Base-by-base conservation (phyloP, 2,329 filamentous ascomycete species). In the Alternaria incomplexa region DNA sequence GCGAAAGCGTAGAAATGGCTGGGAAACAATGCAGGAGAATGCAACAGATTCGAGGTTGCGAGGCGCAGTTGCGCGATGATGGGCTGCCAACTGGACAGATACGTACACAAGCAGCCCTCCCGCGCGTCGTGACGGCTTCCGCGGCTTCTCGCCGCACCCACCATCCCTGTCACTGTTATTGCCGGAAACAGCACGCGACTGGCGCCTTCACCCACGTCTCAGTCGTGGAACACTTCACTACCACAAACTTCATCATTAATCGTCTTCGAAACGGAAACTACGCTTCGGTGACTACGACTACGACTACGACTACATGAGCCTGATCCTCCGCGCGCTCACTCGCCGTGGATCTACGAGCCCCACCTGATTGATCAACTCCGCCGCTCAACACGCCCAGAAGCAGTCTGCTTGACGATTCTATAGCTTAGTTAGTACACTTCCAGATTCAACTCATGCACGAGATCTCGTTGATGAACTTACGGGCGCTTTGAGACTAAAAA, bases 111-210 rank as follows among this genome's bases (percentile, higher is more conserved):
- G 44, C 58, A 40, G 43, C 36, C 59, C n/a, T 48, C 57, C 58
- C 63, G 61, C 63, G 59, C 54, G 36, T 22, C n/a, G 62, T 64
- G 59, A 62, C 62, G 62, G 58, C 52, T 45, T 51, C 56, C 54
- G 62, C 64, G 61, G 61, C 61, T 22, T 45, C 40, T 46, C 56
- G 60, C 61, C 61, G 58, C 56, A 58, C 25, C 59, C 50, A 43
- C 15, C 28, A 64, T 60, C 64, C 64, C 56, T 64, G 64, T 40
- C 55, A 44, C 17, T 17, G 3, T n/a, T 50, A 22, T 51, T 51
- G 47, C 47, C 47, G 47, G 47, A 22, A 12, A 32, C 17, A 22
- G 48, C 48, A 51, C 17, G 47, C 12, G 28, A 51, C 48, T 51
- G 17, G 12, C 20, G 22, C 48, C 20, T 51, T 36, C 28, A 51